A percentile compares a stretch with the other conserved stretches of the same genome.
phyloP scores from a whole-genome alignment of 225 moss, liverwort and hornwort species.

The Antitrichia curtipendula region DNA sequence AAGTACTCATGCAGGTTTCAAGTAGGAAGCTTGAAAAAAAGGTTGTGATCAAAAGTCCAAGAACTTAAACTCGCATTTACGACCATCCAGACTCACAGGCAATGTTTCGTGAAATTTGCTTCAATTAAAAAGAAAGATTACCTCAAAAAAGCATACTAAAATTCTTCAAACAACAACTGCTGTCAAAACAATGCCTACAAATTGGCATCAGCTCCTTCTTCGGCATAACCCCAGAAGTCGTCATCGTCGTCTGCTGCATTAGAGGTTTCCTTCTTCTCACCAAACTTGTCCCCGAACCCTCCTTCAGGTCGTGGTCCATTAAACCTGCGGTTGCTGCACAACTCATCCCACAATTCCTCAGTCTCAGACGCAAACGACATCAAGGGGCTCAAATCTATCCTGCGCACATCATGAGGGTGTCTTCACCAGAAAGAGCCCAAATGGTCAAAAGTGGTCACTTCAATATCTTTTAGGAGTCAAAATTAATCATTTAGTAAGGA shows the following conservation, averaged over 20 bases:
- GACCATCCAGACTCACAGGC: background rate
- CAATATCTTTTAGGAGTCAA: background rate
- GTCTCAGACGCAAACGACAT: background rate
- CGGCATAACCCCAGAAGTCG: conserved; percentile 58
- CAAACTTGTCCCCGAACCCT: conserved; percentile 31
- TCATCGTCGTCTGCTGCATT: conserved; percentile 30
- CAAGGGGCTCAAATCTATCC: background rate
- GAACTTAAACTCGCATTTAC: background rate
- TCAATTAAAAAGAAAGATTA: background rate
- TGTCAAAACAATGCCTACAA: conserved; percentile 6
- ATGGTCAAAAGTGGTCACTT: background rate
- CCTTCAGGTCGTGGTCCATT: conserved; percentile 41
- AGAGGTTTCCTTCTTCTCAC: conserved; percentile 26
- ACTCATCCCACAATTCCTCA: background rate
- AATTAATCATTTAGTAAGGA: background rate
- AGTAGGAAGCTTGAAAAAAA: background rate
- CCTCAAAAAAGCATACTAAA: background rate
- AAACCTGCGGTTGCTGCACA: conserved; percentile 24
- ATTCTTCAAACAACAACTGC: background rate
- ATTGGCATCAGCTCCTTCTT: conserved; percentile 40
- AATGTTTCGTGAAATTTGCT: background rate
- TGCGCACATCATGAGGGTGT: background rate
- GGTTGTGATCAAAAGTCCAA: background rate
- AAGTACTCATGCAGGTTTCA: background rate
- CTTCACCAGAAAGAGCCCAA: background rate